Percentiles rank a stretch among this genome's conserved stretches.
Evolutionary conservation across 352 stramenopile species (phyloP).

Genomic region (Aphanomyces astaci): DNA sequence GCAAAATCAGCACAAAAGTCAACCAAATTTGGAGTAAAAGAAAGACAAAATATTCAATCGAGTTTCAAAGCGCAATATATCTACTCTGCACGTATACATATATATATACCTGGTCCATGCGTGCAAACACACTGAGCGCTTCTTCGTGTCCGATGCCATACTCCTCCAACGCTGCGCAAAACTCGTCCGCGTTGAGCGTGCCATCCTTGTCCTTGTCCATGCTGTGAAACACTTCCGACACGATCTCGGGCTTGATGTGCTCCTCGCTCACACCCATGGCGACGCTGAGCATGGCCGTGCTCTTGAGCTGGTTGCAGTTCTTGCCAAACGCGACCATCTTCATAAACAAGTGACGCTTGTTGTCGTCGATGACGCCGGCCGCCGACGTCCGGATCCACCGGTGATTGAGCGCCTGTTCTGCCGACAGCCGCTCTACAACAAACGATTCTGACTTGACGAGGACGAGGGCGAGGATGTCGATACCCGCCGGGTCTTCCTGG

Average conservation of each 20-base stretch:
- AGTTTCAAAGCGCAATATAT: no score
- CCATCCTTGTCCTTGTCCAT: constrained; percentile 81
- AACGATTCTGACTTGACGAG: not conserved
- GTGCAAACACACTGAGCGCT: constrained; percentile 59
- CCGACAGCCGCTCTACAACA: constrained; percentile 39
- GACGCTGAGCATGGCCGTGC: constrained; percentile 61
- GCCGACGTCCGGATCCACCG: constrained; percentile 41
- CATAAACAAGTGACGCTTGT: constrained; percentile 57
- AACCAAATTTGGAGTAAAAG: no score
- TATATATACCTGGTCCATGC: constrained; percentile 65
- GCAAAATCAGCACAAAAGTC: no score
- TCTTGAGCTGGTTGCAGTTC: constrained; percentile 59
- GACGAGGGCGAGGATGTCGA: not conserved
- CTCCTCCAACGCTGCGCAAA: constrained; percentile 88
- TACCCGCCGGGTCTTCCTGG: constrained; percentile 53
- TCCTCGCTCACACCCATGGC: constrained; percentile 64
- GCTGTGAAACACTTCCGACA: constrained; percentile 75
- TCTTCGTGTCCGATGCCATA: constrained; percentile 70
- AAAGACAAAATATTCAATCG: no score
- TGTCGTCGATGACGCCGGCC: constrained; percentile 35
- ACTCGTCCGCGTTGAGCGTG: constrained; percentile 88
- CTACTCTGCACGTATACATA: no score
- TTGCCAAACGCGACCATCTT: constrained; percentile 76
- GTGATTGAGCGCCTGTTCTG: constrained; percentile 55
- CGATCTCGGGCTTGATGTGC: constrained; percentile 66